Evolutionary conservation across 768 basidiomycete species (phyloP).

Genomic region (Candolleomyces aberdarensis): DNA sequence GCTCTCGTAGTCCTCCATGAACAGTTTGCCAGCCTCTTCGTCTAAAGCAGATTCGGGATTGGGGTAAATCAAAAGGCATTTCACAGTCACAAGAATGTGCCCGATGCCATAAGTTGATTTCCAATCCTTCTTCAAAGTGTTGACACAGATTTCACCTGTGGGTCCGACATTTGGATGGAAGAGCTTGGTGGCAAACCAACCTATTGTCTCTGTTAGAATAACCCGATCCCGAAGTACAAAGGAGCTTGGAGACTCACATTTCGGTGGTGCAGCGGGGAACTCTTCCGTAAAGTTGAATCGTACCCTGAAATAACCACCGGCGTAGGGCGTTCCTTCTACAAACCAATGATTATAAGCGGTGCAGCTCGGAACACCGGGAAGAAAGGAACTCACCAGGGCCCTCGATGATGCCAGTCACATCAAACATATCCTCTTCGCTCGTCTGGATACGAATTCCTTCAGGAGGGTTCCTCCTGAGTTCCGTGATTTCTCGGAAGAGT

Average conservation of each 20-base stretch:
- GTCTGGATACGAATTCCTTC: constrained; percentile 91
- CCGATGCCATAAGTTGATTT: constrained; percentile 86
- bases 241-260: constrained; percentile 57
- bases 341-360: not conserved
- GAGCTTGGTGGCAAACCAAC: constrained; percentile 91
- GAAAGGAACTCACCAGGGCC: constrained; percentile 70
- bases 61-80: constrained; percentile 94
- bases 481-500: constrained; percentile 80
- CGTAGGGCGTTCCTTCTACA: constrained; percentile 61
- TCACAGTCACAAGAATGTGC: constrained; percentile 90
- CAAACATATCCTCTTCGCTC: constrained; percentile 85
- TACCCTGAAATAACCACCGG: constrained; percentile 65
- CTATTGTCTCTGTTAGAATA: constrained; percentile 33
- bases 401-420: constrained; percentile 83
- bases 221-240: not conserved
- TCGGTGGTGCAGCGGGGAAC: constrained; percentile 91
- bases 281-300: constrained; percentile 91
- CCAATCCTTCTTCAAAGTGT: constrained; percentile 98
- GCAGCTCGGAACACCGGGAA: constrained; percentile 4
- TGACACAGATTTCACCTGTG: constrained; percentile 92
- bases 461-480: constrained; percentile 78
- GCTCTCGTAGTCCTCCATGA: constrained; percentile 85
- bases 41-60: constrained; percentile 96
- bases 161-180: constrained; percentile 96
- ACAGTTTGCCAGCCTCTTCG: constrained; percentile 91